Evolutionary conservation across 148 eudicot genomes (phyloP), one percentile per base, ranked within the genome.

Genomic region (Diospyros kaki): DNA sequence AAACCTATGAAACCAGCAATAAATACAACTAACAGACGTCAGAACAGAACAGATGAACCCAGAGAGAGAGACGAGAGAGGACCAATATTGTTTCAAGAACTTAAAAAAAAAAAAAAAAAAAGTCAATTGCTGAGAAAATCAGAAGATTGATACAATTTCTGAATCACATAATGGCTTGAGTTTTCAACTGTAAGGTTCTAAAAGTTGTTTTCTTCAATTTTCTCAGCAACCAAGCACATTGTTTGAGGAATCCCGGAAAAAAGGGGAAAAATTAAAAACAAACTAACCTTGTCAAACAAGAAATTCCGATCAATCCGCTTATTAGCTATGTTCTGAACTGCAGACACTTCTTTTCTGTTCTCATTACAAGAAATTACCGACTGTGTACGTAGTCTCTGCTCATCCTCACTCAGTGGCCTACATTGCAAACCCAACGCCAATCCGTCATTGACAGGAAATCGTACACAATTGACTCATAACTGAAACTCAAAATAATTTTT

Each of bases 241-340:
- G n/a, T 39, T 70, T 39, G 14, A 55, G 38, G 56, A 64, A 61
- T 14, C 38, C 11, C 41, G 15, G 51, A 18, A 62, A 72, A 68
- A 45, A 67, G 28, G 28, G 0, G 28, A 28, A 28, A 28, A 28
- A 28, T 0, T 28, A 28, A 28, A 28, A 28, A 28, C 28, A 28
- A 63, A 39, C 81, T 73, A 73, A 96, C 99, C 98, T 86, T 89
- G 72, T 96, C 98, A 73, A 96, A 96, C 52, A 85, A 74, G 79
- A 96, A 96, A 72, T 91, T 91, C 75, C 91, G 84, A 81, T 96
- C 99, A 81, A 93, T 96, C 80, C 91, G 99, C 90, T 93, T 93
- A 83, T 91, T 93, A 75, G 98, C 99, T 56, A 96, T 93, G 64
- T 82, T 83, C 89, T 93, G 98, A 80, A 89, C 87, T 58, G 90